A percentile compares a stretch with the other conserved stretches of the same genome.
These are phyloP conservation scores for Lepidopterella palustris DNA, from an alignment of 495 filamentous ascomycete genomes.

Conservation along the genomic window DNA sequence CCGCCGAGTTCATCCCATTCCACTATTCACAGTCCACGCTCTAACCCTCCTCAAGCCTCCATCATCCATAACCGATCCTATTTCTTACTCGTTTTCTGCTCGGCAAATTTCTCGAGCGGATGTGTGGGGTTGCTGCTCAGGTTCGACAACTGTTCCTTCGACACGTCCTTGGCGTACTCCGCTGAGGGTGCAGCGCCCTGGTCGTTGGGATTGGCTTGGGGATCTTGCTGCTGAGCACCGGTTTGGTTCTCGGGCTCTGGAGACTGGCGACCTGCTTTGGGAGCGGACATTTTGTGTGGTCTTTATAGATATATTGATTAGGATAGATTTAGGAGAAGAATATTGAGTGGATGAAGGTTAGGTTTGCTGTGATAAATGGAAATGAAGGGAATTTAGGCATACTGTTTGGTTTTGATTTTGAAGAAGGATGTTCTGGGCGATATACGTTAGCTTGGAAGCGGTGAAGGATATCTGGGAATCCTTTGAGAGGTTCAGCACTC, in stretches of 20 bases:
- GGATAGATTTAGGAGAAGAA: not conserved
- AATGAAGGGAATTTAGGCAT: too few relatives aligned
- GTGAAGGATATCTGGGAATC: not conserved
- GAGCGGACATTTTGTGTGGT: conserved; percentile 48
- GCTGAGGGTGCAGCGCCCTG: conserved; percentile 42
- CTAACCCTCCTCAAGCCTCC: not conserved
- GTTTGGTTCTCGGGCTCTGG: conserved; percentile 65
- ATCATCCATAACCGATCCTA: too few relatives aligned
- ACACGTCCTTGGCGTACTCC: conserved; percentile 45
- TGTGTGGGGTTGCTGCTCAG: conserved; percentile 59
- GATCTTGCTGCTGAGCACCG: conserved; percentile 55
- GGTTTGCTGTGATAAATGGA: too few relatives aligned
- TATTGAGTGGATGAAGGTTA: not conserved
- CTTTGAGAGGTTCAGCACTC: not conserved
- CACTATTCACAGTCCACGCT: not conserved
- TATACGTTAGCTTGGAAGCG: not conserved
- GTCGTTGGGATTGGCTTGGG: conserved; percentile 46
- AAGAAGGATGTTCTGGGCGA: too few relatives aligned
- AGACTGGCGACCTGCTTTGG: conserved; percentile 67
- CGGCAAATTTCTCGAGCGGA: conserved; percentile 60
- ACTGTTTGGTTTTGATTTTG: too few relatives aligned
- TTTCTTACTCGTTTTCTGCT: conserved; percentile 49
- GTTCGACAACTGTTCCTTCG: conserved; percentile 35
- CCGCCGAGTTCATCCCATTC: not conserved
- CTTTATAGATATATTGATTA: not conserved